These are phyloP conservation scores for Coemansia sp. DNA, from an alignment of 192 early-diverging fungal genomes.

Conservation along the genomic window DNA sequence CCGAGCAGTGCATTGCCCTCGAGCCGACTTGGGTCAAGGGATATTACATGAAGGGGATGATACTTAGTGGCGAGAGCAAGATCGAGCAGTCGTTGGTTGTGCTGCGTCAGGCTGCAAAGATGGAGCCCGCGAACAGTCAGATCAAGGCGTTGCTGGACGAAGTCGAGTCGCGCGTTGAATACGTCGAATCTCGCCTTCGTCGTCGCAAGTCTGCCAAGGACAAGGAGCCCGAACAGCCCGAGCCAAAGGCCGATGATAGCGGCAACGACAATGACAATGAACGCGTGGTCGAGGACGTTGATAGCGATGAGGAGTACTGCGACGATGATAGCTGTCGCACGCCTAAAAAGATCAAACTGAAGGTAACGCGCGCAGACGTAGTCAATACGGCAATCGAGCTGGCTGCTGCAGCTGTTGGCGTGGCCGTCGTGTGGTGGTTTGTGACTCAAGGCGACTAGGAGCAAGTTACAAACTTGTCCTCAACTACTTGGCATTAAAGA, in stretches of 20 bases:
- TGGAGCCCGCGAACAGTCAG: constrained; percentile 40
- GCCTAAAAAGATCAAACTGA: constrained; percentile 42
- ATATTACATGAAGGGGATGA: constrained; percentile 52
- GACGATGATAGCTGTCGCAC: constrained; percentile 41
- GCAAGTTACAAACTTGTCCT: constrained; percentile 1
- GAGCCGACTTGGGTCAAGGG: constrained; percentile 55
- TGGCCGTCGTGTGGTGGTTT: constrained; percentile 47
- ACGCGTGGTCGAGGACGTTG: constrained; percentile 39
- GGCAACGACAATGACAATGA: constrained; percentile 21
- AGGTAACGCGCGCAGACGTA: constrained; percentile 42
- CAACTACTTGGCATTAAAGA: background rate
- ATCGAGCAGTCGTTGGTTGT: constrained; percentile 40
- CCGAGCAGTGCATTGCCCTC: constrained; percentile 54
- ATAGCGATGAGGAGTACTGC: constrained; percentile 52
- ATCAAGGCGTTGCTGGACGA: constrained; percentile 44
- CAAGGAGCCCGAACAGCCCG: background rate
- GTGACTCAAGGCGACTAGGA: constrained; percentile 12
- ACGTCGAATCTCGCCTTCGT: constrained; percentile 45
- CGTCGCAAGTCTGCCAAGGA: constrained; percentile 29
- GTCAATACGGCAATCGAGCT: constrained; percentile 31
- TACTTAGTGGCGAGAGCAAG: constrained; percentile 52
- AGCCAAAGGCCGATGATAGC: constrained; percentile 17
- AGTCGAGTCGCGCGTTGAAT: constrained; percentile 46
- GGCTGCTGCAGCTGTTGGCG: constrained; percentile 37
- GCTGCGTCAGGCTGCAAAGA: constrained; percentile 28